These are phyloP conservation scores for Larix sibirica DNA, from an alignment of 83 land plant species.

Conservation along the genomic window DNA sequence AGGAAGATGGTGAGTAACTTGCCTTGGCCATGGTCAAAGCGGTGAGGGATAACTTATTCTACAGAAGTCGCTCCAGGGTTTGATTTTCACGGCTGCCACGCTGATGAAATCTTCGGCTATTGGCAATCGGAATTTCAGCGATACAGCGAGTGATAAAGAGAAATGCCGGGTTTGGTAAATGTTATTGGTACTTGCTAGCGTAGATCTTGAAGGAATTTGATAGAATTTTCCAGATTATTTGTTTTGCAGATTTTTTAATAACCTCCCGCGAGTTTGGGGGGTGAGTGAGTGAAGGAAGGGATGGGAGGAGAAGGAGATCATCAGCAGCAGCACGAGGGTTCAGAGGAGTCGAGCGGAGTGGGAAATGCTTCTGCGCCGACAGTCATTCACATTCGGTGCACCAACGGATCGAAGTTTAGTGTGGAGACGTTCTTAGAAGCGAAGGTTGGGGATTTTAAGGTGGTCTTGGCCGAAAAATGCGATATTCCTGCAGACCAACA, in stretches of 20 bases:
- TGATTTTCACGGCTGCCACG: too few species aligned
- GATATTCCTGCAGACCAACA: constrained; percentile 94
- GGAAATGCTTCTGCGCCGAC: constrained; percentile 12
- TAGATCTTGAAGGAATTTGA: not conserved
- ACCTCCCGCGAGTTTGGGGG: constrained; percentile 14
- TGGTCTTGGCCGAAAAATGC: constrained; percentile 49
- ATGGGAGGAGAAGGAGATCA: constrained; percentile 47
- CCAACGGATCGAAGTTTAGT: constrained; percentile 86
- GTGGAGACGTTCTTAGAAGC: constrained; percentile 56
- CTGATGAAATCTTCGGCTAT: too few species aligned
- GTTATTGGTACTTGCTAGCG: not conserved
- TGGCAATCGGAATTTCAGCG: too few species aligned
- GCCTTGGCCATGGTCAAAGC: too few species aligned
- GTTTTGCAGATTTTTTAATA: not conserved
- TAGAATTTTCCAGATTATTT: not conserved
- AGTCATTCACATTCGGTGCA: constrained; percentile 74
- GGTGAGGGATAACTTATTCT: too few species aligned
- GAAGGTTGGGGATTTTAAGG: constrained; percentile 69
- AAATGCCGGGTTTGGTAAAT: not conserved
- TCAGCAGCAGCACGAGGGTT: constrained; percentile 11
- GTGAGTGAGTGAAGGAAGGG: constrained; percentile 11
- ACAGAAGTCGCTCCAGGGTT: too few species aligned
- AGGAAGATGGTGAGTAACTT: too few species aligned
- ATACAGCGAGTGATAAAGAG: too few species aligned
- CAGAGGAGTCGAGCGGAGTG: constrained; percentile 12